Evolutionary conservation across 2,329 filamentous ascomycete genomes (phyloP).

Genomic region (Fusarium sp.): DNA sequence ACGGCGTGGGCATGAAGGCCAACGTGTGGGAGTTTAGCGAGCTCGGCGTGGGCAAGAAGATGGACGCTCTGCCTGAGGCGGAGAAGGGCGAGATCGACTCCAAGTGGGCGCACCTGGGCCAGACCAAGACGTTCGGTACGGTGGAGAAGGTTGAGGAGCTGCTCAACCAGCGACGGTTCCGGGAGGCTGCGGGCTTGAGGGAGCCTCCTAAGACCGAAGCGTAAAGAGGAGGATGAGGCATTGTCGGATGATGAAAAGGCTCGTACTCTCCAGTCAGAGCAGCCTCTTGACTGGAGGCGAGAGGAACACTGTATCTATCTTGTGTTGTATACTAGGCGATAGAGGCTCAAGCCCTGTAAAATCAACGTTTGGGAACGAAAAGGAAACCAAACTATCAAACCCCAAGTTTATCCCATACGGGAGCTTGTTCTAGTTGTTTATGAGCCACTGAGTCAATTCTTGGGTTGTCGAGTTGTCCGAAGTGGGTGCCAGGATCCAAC

Average conservation of each 20-base stretch:
- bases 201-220: slow-evolving; percentile 42
- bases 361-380: slow-evolving; percentile 31
- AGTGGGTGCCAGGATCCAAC: too few relatives aligned
- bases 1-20: slow-evolving; percentile 99
- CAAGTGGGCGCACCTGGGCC: slow-evolving; percentile 71
- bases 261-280: slow-evolving; percentile 18
- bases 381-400: neutral
- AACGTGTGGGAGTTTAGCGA: slow-evolving; percentile 93
- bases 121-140: slow-evolving; percentile 65
- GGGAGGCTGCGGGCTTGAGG: slow-evolving; percentile 52
- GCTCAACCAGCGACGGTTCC: slow-evolving; percentile 67
- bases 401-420: neutral
- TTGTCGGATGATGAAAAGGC: neutral
- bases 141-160: slow-evolving; percentile 72
- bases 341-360: slow-evolving; percentile 43
- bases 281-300: slow-evolving; percentile 18
- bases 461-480: too few relatives aligned
- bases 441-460: too few relatives aligned
- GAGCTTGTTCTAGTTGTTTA: neutral
- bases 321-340: slow-evolving; percentile 46
- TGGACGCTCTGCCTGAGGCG: slow-evolving; percentile 44
- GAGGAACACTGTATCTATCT: slow-evolving; percentile 38
- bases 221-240: slow-evolving; percentile 14
- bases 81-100: slow-evolving; percentile 58
- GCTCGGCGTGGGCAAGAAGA: slow-evolving; percentile 64